These are phyloP conservation scores for Neurospora sp. DNA, from an alignment of 2,329 filamentous ascomycete genomes.

Conservation along the genomic window DNA sequence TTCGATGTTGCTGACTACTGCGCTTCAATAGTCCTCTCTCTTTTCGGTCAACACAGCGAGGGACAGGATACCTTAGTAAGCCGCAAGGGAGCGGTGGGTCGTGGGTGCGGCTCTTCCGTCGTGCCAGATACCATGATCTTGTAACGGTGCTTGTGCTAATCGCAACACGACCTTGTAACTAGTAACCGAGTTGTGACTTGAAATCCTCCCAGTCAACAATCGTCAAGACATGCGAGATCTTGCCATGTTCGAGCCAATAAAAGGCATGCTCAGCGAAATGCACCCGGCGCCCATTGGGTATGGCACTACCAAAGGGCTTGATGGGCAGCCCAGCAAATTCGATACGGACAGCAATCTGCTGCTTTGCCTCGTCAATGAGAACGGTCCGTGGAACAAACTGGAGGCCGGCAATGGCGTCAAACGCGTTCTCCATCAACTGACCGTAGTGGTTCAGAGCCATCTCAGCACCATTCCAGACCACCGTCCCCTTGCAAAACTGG, in stretches of 20 bases:
- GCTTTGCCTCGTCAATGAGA: slow-evolving; percentile 10
- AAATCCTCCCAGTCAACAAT: slow-evolving; percentile 16
- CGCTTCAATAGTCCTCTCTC: neutral
- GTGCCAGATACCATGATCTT: neutral
- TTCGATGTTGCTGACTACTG: neutral
- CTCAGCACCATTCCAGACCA: slow-evolving; percentile 8
- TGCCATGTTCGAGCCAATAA: slow-evolving; percentile 17
- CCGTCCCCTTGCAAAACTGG: slow-evolving; percentile 11
- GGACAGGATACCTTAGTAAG: neutral
- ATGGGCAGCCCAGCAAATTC: slow-evolving; percentile 14
- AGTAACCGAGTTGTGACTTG: slow-evolving; percentile 8
- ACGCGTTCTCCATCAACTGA: slow-evolving; percentile 9
- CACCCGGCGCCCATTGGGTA: slow-evolving; percentile 12
- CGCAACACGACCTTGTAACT: neutral
- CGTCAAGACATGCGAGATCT: slow-evolving; percentile 12
- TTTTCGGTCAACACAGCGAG: neutral
- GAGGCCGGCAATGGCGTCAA: slow-evolving; percentile 11
- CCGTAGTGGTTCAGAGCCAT: slow-evolving; percentile 9
- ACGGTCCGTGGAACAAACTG: slow-evolving; percentile 10
- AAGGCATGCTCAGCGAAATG: slow-evolving; percentile 15
- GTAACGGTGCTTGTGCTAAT: neutral
- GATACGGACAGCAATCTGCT: slow-evolving; percentile 12
- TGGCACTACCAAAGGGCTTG: slow-evolving; percentile 9
- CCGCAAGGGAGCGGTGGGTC: neutral
- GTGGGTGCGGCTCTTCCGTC: neutral